phyloP scores from a whole-genome alignment of 129 eudicot genomes.

The Lactuca saligna region DNA sequence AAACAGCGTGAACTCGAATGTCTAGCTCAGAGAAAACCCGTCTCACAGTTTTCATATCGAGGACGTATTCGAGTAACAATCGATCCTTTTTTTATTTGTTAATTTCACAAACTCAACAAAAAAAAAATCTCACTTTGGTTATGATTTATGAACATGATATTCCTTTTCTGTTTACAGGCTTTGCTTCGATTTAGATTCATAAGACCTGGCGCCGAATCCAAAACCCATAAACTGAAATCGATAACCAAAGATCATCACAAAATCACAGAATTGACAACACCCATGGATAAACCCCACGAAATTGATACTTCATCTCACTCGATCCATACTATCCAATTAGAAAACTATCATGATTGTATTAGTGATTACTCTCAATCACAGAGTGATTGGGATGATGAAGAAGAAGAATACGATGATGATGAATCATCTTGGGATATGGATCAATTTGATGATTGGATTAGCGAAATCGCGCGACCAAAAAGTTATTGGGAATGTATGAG shows the following conservation, averaged over 20 bases:
- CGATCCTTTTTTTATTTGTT: neutral
- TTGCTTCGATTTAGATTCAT: constrained; percentile 50
- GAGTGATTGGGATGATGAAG: constrained; percentile 56
- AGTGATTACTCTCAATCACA: constrained; percentile 45
- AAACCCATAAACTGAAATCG: constrained; percentile 4
- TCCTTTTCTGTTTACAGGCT: constrained; percentile 39
- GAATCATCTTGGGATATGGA: neutral
- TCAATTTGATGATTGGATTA: constrained; percentile 54
- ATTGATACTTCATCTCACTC: constrained; percentile 28
- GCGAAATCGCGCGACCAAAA: constrained; percentile 68
- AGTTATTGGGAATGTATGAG: constrained; percentile 80
- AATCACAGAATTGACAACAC: neutral
- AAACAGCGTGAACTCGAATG: constrained; percentile 53
- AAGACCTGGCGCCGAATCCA: constrained; percentile 20
- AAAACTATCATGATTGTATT: constrained; percentile 37
- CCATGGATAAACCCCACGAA: constrained; percentile 4
- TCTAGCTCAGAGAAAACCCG: constrained; percentile 38
- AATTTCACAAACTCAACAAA: neutral
- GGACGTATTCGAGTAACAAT: constrained; percentile 63
- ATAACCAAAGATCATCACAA: constrained; percentile 3
- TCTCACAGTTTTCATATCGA: constrained; percentile 54
- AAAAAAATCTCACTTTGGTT: neutral
- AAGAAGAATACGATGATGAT: constrained; percentile 34
- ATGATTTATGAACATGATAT: neutral
- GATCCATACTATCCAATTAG: constrained; percentile 21